Evolutionary conservation across 192 early-diverging fungal genomes (phyloP).

Genomic region (Cetraspora pellucida): DNA sequence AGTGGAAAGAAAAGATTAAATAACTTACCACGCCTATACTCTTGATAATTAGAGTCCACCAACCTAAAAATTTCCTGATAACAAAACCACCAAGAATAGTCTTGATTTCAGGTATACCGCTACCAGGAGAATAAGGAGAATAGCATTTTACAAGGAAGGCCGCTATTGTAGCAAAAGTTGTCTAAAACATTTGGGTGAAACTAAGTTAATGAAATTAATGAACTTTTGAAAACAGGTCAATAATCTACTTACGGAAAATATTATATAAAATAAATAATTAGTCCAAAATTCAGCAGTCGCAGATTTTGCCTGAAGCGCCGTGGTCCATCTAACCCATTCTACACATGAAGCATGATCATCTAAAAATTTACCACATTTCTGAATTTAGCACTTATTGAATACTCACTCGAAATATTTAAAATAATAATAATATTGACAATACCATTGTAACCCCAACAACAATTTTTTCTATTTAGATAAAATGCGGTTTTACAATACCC

Average conservation of each 20-base stretch:
- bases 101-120: constrained; percentile 95
- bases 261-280: constrained; percentile 49
- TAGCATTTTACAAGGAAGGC: constrained; percentile 60
- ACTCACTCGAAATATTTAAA: not conserved
- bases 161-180: constrained; percentile 42
- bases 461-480: constrained; percentile 74
- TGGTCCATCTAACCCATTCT: constrained; percentile 49
- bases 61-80: constrained; percentile 88
- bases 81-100: constrained; percentile 93
- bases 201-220: not conserved
- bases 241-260: constrained; percentile 41
- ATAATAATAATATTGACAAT: constrained; percentile 31
- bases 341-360: constrained; percentile 37
- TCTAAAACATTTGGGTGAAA: constrained; percentile 10
- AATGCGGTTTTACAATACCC: constrained; percentile 82
- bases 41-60: constrained; percentile 89
- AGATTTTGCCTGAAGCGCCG: constrained; percentile 28
- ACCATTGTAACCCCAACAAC: constrained; percentile 73
- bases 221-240: not conserved
- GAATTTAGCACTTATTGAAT: not conserved
- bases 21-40: constrained; percentile 77
- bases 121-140: constrained; percentile 86
- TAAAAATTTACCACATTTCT: not conserved
- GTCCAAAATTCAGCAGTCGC: constrained; percentile 36
- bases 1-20: not conserved